Evolutionary conservation across 1,284 basidiomycete species (phyloP).

Genomic region (Apiotrichum sp.): DNA sequence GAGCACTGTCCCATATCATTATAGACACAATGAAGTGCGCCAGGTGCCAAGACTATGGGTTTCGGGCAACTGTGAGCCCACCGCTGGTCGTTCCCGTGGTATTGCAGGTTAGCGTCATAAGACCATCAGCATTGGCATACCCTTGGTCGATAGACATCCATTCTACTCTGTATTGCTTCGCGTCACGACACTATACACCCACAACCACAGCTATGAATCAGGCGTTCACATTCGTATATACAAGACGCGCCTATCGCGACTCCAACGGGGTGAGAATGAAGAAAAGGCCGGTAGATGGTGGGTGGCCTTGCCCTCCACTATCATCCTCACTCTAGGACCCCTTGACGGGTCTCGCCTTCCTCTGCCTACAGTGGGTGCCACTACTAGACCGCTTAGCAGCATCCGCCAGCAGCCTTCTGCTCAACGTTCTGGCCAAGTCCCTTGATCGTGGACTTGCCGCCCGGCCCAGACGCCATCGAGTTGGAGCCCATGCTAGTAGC

Average conservation of each 20-base stretch:
- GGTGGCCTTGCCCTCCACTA: conserved; percentile 3
- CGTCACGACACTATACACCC: too few species aligned
- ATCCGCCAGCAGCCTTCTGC: conserved; percentile 64
- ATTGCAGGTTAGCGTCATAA: too few species aligned
- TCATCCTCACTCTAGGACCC: conserved; percentile 7
- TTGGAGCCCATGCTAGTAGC: conserved; percentile 52
- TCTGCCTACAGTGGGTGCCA: neutral
- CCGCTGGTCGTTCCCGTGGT: too few species aligned
- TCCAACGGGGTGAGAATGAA: conserved; percentile 1
- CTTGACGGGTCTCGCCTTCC: neutral
- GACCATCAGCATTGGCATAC: too few species aligned
- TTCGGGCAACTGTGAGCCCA: too few species aligned
- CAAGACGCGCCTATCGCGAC: conserved; percentile 14
- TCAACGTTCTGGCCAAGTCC: conserved; percentile 66
- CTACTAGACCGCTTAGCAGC: conserved; percentile 54
- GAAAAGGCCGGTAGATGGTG: neutral
- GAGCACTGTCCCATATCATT: too few species aligned
- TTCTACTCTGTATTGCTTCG: too few species aligned
- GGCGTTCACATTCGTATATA: conserved; percentile 25
- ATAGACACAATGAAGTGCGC: too few species aligned
- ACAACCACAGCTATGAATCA: conserved; percentile 9
- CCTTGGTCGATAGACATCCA: too few species aligned
- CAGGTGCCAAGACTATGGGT: too few species aligned
- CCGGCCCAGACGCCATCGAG: conserved; percentile 48
- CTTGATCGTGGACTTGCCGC: conserved; percentile 51